These are phyloP conservation scores for Lathyrus sativus DNA, from an alignment of 306 rosid genomes.

Conservation along the genomic window DNA sequence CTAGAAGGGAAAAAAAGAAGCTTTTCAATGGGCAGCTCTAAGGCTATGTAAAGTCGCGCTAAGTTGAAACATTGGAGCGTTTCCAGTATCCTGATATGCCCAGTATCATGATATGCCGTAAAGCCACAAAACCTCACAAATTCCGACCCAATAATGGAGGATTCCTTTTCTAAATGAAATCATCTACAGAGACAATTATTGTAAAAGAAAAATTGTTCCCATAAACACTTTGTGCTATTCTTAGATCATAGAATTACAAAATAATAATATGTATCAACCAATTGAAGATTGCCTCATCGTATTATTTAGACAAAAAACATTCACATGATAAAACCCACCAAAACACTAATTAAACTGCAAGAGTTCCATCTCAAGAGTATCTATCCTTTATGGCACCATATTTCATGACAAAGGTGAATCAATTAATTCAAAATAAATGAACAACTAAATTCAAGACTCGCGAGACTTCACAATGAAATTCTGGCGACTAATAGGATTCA, in stretches of 20 bases:
- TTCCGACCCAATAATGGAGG: too few species aligned
- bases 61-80: too few species aligned
- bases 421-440: conserved; percentile 34
- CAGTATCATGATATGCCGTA: too few species aligned
- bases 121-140: too few species aligned
- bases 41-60: too few species aligned
- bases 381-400: conserved; percentile 20
- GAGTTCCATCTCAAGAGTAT: conserved; percentile 37
- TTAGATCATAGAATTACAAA: conserved; percentile 15
- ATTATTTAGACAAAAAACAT: conserved; percentile 44
- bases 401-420: conserved; percentile 25
- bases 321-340: conserved; percentile 30
- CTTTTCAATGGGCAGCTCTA: too few species aligned
- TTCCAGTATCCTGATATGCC: too few species aligned
- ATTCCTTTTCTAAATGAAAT: too few species aligned
- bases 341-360: conserved; percentile 25
- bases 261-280: conserved; percentile 12
- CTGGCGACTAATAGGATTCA: conserved; percentile 76
- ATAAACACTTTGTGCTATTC: not conserved
- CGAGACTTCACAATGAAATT: conserved; percentile 69
- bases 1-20: too few species aligned
- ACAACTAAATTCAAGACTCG: conserved; percentile 46
- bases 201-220: not conserved
- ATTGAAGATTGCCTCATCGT: conserved; percentile 30
- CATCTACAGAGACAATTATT: not conserved